Conservation (phyloP, 2,329 filamentous ascomycete genomes). For the Claviceps purpurea region DNA sequence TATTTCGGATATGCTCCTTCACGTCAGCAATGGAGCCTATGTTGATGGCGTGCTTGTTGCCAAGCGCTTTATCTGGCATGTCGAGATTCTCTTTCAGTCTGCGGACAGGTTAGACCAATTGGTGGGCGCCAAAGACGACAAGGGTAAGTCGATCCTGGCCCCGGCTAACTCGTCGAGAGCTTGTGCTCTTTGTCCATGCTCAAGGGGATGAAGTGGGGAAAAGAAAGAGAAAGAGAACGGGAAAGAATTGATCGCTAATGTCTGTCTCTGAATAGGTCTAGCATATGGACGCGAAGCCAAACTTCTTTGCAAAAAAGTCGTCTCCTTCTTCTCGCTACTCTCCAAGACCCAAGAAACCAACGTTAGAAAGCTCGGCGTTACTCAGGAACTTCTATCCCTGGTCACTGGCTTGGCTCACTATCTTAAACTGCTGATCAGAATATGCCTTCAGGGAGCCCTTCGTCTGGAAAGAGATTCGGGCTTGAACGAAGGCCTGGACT, state of each 20-base stretch:
- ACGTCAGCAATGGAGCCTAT: slow-evolving; percentile 96
- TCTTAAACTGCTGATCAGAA: slow-evolving; percentile 90
- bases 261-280: slow-evolving; percentile 41
- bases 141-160: slow-evolving; percentile 41
- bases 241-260: background rate
- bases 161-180: too few species aligned
- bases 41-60: slow-evolving; percentile 89
- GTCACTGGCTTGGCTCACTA: slow-evolving; percentile 96
- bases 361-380: slow-evolving; percentile 85
- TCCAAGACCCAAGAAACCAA: slow-evolving; percentile 89
- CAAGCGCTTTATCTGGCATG: slow-evolving; percentile 90
- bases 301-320: slow-evolving; percentile 97
- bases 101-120: slow-evolving; percentile 72
- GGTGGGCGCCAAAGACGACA: slow-evolving; percentile 55
- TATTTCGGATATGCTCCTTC: slow-evolving; percentile 96
- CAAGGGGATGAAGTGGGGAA: background rate
- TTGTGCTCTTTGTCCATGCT: background rate
- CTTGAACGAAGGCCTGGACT: slow-evolving; percentile 60
- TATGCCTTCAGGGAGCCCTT: slow-evolving; percentile 85
- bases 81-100: slow-evolving; percentile 81
- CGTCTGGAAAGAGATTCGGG: slow-evolving; percentile 78
- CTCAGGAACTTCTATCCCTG: slow-evolving; percentile 92
- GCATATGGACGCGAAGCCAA: slow-evolving; percentile 95
- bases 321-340: slow-evolving; percentile 89
- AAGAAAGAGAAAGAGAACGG: background rate